A percentile compares a stretch with the other conserved stretches of the same genome.
phyloP scores from a whole-genome alignment of 1,139 yeast genomes.

The Candida pseudoviswanathii region DNA sequence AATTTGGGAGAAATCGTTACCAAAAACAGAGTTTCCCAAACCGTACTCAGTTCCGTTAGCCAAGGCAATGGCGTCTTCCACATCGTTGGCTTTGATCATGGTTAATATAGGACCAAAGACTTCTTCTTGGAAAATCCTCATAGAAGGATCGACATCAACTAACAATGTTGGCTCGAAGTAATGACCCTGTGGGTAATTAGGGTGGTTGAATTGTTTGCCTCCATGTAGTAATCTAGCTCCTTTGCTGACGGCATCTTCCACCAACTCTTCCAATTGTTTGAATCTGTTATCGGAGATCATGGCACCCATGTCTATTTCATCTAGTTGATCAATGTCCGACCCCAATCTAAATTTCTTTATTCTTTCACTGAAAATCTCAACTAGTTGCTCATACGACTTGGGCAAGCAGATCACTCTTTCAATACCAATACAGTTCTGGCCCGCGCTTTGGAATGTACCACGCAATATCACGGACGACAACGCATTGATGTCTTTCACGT shows the following conservation, averaged over 20 bases:
- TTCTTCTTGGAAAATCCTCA: constrained; percentile 85
- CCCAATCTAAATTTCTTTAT: constrained; percentile 73
- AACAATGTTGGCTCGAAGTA: constrained; percentile 88
- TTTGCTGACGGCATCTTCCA: constrained; percentile 69
- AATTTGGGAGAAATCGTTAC: constrained; percentile 56
- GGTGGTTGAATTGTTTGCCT: constrained; percentile 78
- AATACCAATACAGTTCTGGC: constrained; percentile 96
- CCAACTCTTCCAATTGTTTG: constrained; percentile 60
- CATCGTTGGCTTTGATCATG: constrained; percentile 66
- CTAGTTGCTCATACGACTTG: constrained; percentile 62
- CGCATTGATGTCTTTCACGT: constrained; percentile 54
- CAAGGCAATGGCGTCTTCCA: constrained; percentile 70
- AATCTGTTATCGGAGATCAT: constrained; percentile 82
- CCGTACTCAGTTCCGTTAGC: constrained; percentile 92
- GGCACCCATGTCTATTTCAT: constrained; percentile 95
- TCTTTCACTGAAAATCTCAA: constrained; percentile 55
- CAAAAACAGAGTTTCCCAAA: constrained; percentile 88
- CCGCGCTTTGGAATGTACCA: constrained; percentile 95
- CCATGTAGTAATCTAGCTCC: constrained; percentile 86
- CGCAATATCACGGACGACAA: constrained; percentile 84
- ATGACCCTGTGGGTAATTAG: constrained; percentile 93
- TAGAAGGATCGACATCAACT: constrained; percentile 73
- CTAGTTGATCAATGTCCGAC: constrained; percentile 86
- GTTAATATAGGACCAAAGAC: constrained; percentile 91
- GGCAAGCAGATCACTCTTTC: constrained; percentile 87